These are phyloP conservation scores for Fusarium sp. DNA, from an alignment of 2,329 filamentous ascomycete species.

Conservation along the genomic window DNA sequence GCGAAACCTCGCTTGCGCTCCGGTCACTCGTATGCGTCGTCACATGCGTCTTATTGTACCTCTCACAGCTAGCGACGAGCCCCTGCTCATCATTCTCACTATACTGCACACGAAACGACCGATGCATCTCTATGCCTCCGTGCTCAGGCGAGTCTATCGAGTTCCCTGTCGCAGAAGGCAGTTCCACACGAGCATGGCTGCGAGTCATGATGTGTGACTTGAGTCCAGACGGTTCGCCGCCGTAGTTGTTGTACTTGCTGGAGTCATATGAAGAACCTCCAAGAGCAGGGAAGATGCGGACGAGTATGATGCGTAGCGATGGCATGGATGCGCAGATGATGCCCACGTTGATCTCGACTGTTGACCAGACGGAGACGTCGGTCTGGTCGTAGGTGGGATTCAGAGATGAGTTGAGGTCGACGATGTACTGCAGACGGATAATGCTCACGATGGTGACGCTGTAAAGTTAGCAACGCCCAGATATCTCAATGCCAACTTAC, in stretches of 20 bases:
- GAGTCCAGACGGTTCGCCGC: conserved; percentile 29
- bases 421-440: conserved; percentile 45
- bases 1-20: conserved; percentile 18
- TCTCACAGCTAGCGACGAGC: conserved; percentile 20
- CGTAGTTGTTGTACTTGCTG: conserved; percentile 42
- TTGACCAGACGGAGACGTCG: conserved; percentile 49
- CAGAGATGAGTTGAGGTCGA: conserved; percentile 42
- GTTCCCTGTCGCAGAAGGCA: conserved; percentile 31
- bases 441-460: conserved; percentile 50
- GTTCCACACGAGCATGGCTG: conserved; percentile 35
- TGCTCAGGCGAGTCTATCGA: conserved; percentile 33
- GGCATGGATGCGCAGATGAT: conserved; percentile 53
- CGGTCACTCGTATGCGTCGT: conserved; percentile 21
- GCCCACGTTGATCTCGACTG: conserved; percentile 51
- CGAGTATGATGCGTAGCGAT: conserved; percentile 46
- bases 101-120: conserved; percentile 42
- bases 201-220: conserved; percentile 38
- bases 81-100: conserved; percentile 42
- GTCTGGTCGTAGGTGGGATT: conserved; percentile 49
- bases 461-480: conserved; percentile 1
- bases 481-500: conserved; percentile 36
- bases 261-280: conserved; percentile 42
- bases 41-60: conserved; percentile 24
- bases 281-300: conserved; percentile 46
- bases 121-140: conserved; percentile 42